phyloP scores from a whole-genome alignment of 2,329 filamentous ascomycete genomes.

The Alternaria sp. region DNA sequence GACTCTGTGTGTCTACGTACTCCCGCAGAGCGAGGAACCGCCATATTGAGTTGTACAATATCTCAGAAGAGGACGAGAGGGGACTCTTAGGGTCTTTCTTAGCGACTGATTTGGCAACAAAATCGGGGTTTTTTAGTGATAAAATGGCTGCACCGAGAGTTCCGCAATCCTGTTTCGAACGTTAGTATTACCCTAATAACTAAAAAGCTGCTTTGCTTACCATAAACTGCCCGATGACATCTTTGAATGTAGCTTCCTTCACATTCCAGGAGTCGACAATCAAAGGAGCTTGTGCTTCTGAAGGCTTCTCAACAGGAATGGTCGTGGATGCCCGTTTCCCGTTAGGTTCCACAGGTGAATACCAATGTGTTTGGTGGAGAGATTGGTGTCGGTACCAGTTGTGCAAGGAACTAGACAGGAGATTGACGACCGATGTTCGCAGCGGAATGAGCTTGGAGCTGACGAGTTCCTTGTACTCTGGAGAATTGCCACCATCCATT shows the following conservation, averaged over 20 bases:
- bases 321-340: constrained; percentile 60
- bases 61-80: constrained; percentile 72
- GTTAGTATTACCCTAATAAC: constrained; percentile 18
- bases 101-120: constrained; percentile 72
- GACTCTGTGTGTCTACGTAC: constrained; percentile 76
- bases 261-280: constrained; percentile 76
- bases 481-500: constrained; percentile 79
- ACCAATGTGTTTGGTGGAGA: constrained; percentile 84
- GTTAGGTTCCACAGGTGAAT: constrained; percentile 49
- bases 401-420: constrained; percentile 81
- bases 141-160: constrained; percentile 61
- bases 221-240: constrained; percentile 44
- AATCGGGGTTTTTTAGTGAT: constrained; percentile 73
- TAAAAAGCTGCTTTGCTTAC: constrained; percentile 19
- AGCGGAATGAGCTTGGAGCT: constrained; percentile 76
- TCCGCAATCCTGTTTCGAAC: constrained; percentile 33
- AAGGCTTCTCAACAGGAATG: constrained; percentile 66
- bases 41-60: constrained; percentile 80
- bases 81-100: constrained; percentile 59
- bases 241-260: constrained; percentile 64
- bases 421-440: constrained; percentile 76
- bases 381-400: constrained; percentile 83
- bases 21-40: constrained; percentile 88
- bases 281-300: constrained; percentile 59
- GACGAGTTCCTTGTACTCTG: constrained; percentile 82